A percentile compares a stretch with the other conserved stretches of the same genome.
Conservation (phyloP, 805 yeast species). For the Kodamaea neixiangensis region DNA sequence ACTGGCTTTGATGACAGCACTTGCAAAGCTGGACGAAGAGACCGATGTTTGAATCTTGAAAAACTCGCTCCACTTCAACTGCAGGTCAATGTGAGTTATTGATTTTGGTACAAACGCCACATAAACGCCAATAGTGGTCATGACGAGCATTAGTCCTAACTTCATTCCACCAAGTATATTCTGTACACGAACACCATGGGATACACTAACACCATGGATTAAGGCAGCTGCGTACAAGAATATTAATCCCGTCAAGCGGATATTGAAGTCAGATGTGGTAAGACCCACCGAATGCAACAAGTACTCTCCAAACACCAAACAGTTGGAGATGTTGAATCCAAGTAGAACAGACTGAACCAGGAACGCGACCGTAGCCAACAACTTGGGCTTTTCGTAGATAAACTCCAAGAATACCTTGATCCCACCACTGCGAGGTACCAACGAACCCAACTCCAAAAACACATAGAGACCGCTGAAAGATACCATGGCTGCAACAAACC, state of each 20-base stretch:
- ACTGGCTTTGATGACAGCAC: slow-evolving; percentile 58
- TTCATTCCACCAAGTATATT: slow-evolving; percentile 65
- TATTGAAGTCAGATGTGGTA: slow-evolving; percentile 37
- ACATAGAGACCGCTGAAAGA: slow-evolving; percentile 69
- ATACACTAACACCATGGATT: slow-evolving; percentile 61
- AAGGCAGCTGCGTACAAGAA: slow-evolving; percentile 30
- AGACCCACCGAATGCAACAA: slow-evolving; percentile 47
- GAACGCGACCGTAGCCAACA: slow-evolving; percentile 54
- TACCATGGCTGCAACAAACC: slow-evolving; percentile 62
- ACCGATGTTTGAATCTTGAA: slow-evolving; percentile 34
- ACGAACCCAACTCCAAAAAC: slow-evolving; percentile 68
- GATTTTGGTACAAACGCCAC: slow-evolving; percentile 52
- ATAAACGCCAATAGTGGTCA: slow-evolving; percentile 60
- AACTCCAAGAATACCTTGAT: slow-evolving; percentile 71
- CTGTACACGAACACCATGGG: slow-evolving; percentile 60
- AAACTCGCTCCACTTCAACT: slow-evolving; percentile 35
- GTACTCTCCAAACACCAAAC: slow-evolving; percentile 65
- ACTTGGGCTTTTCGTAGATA: slow-evolving; percentile 60
- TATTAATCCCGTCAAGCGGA: slow-evolving; percentile 34
- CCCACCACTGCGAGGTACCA: slow-evolving; percentile 76
- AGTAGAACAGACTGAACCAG: slow-evolving; percentile 51
- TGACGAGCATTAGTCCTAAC: slow-evolving; percentile 51
- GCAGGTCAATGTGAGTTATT: slow-evolving; percentile 45
- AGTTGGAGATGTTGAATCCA: slow-evolving; percentile 56
- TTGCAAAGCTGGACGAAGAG: slow-evolving; percentile 48